Evolutionary conservation across 1,284 basidiomycete species (phyloP).

Genomic region (Schizophyllum amplum): DNA sequence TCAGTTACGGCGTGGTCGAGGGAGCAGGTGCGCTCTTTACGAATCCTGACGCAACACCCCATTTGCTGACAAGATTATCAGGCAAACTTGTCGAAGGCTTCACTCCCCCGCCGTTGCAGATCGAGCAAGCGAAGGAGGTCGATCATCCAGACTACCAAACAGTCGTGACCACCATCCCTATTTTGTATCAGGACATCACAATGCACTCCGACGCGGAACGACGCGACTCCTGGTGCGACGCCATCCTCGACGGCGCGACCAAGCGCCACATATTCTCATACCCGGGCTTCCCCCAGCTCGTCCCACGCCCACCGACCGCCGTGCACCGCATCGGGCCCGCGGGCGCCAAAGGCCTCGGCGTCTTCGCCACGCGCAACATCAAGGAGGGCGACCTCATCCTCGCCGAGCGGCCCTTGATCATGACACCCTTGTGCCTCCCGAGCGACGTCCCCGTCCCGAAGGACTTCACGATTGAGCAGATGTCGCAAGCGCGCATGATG

Average conservation of each 20-base stretch:
- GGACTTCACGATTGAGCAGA: neutral
- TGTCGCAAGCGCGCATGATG: neutral
- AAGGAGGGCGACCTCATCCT: constrained; percentile 23
- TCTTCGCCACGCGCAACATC: constrained; percentile 21
- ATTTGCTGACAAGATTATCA: too few relatives aligned
- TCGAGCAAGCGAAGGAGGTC: neutral
- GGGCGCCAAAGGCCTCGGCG: constrained; percentile 14
- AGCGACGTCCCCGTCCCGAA: constrained; percentile 1
- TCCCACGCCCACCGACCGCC: constrained; percentile 3
- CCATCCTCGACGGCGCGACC: neutral
- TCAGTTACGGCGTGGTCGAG: neutral
- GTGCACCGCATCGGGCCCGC: constrained; percentile 2
- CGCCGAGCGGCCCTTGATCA: constrained; percentile 23
- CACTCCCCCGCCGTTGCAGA: neutral
- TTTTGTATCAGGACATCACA: neutral
- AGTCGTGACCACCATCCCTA: neutral
- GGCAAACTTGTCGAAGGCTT: too few relatives aligned
- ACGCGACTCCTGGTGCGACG: neutral
- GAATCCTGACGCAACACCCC: too few relatives aligned
- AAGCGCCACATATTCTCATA: constrained; percentile 6
- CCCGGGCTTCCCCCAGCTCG: constrained; percentile 12
- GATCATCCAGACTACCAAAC: neutral
- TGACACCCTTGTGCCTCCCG: constrained; percentile 10
- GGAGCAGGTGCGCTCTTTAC: neutral
- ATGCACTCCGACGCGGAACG: neutral